A percentile compares a stretch with the other conserved stretches of the same genome.
phyloP scores from a whole-genome alignment of 345 rosid species.

The Corchorus capsularis region DNA sequence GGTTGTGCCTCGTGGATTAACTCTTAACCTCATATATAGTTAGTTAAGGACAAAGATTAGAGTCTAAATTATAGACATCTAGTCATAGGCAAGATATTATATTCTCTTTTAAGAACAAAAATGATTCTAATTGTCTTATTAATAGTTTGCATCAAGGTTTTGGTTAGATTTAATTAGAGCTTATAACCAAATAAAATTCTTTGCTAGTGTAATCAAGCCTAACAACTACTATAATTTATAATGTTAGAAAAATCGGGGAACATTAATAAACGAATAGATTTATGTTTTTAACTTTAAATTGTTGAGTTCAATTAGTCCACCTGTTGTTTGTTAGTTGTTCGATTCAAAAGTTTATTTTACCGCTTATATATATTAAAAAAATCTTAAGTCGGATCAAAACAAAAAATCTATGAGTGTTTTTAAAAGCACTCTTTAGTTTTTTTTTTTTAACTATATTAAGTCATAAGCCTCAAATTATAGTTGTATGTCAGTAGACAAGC shows the following conservation, averaged over 20 bases:
- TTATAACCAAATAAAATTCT: not conserved
- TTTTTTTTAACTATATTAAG: too few relatives aligned
- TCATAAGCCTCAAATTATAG: too few relatives aligned
- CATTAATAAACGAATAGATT: not conserved
- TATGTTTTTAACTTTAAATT: not conserved
- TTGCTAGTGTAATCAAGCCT: not conserved
- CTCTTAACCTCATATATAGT: not conserved
- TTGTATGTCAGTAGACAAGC: too few relatives aligned
- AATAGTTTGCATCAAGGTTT: not conserved
- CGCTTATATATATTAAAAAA: too few relatives aligned
- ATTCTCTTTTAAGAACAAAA: not conserved
- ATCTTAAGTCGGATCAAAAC: too few relatives aligned
- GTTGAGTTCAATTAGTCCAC: not conserved
- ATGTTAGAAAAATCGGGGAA: not conserved
- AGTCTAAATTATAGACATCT: not conserved
- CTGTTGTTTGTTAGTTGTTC: not conserved
- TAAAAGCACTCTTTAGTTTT: too few relatives aligned
- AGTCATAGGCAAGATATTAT: not conserved
- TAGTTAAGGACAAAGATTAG: not conserved
- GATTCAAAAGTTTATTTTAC: not conserved
- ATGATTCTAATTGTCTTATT: not conserved
- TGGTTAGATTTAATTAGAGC: not conserved
- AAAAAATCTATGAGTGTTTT: too few relatives aligned
- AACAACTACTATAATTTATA: not conserved
- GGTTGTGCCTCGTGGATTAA: not conserved